phyloP scores from a whole-genome alignment of 2,329 filamentous ascomycete species.

The Simplicillium aogashimaense region DNA sequence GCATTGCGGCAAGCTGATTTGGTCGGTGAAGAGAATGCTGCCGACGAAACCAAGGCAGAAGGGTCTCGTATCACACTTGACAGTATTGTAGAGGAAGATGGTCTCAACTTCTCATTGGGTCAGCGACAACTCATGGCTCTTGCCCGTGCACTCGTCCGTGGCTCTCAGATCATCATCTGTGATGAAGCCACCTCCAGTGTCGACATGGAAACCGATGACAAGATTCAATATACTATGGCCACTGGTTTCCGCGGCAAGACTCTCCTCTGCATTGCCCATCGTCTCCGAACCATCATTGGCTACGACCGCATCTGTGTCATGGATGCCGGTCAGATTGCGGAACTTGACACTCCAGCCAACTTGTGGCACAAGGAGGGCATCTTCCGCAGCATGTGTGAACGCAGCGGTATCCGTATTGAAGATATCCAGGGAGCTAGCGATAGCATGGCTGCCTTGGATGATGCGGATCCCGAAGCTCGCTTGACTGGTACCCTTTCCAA shows the following conservation, averaged over 20 bases:
- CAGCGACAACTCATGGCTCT: slow-evolving; percentile 94
- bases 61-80: slow-evolving; percentile 69
- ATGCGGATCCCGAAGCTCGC: not conserved
- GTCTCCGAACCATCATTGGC: slow-evolving; percentile 81
- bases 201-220: slow-evolving; percentile 93
- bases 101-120: slow-evolving; percentile 89
- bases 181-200: slow-evolving; percentile 92
- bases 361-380: slow-evolving; percentile 67
- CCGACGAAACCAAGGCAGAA: slow-evolving; percentile 69
- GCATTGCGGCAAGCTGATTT: slow-evolving; percentile 70
- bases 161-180: slow-evolving; percentile 86
- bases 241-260: slow-evolving; percentile 79
- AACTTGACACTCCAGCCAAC: slow-evolving; percentile 67
- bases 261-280: slow-evolving; percentile 83
- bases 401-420: slow-evolving; percentile 61
- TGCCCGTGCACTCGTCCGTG: slow-evolving; percentile 75
- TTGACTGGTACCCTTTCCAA: not conserved
- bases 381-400: slow-evolving; percentile 83
- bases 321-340: slow-evolving; percentile 79
- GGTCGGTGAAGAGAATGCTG: slow-evolving; percentile 47
- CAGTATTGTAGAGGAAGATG: slow-evolving; percentile 81
- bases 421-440: slow-evolving; percentile 39
- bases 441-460: slow-evolving; percentile 2
- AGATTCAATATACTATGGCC: slow-evolving; percentile 86
- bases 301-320: slow-evolving; percentile 97